Evolutionary conservation across 257 asterid species (phyloP).

Genomic region (Linderniella brevidens): DNA sequence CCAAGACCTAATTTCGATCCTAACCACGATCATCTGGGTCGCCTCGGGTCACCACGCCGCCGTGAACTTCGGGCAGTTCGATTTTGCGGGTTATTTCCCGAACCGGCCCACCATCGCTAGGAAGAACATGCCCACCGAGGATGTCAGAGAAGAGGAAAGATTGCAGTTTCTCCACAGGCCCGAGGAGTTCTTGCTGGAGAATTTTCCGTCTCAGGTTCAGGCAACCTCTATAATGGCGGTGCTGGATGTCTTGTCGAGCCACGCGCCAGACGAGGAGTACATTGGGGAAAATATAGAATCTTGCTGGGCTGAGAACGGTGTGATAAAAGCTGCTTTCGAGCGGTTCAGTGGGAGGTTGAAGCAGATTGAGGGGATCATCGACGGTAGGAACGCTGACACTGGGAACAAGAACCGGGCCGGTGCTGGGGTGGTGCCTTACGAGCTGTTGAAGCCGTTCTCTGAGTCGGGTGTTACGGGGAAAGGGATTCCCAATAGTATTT

Average conservation of each 20-base stretch:
- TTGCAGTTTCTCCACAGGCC: conserved; percentile 36
- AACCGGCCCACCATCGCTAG: conserved; percentile 60
- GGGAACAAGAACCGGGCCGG: conserved; percentile 36
- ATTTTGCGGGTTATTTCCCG: conserved; percentile 51
- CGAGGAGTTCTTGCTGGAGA: conserved; percentile 28
- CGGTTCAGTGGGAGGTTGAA: conserved; percentile 27
- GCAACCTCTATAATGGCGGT: conserved; percentile 36
- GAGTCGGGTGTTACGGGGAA: conserved; percentile 51
- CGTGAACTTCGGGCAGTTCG: conserved; percentile 66
- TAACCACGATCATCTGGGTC: conserved; percentile 60
- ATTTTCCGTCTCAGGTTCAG: conserved; percentile 57
- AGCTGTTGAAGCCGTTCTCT: conserved; percentile 59
- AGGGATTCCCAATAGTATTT: conserved; percentile 75
- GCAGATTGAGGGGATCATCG: conserved; percentile 56
- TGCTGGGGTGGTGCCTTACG: conserved; percentile 66
- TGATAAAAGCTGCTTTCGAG: conserved; percentile 32
- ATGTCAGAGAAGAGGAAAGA: conserved; percentile 26
- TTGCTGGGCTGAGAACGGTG: conserved; percentile 23
- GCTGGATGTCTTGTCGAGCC: conserved; percentile 49
- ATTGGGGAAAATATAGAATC: conserved; percentile 27
- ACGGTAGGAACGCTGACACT: conserved; percentile 28
- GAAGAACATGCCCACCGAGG: conserved; percentile 41
- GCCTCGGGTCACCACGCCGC: conserved; percentile 77
- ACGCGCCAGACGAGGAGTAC: conserved; percentile 82
- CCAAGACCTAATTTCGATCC: conserved; percentile 25